Evolutionary conservation across 306 rosid genomes (phyloP), one percentile per base, ranked within the genome.

Genomic region (Dryas octopetala): DNA sequence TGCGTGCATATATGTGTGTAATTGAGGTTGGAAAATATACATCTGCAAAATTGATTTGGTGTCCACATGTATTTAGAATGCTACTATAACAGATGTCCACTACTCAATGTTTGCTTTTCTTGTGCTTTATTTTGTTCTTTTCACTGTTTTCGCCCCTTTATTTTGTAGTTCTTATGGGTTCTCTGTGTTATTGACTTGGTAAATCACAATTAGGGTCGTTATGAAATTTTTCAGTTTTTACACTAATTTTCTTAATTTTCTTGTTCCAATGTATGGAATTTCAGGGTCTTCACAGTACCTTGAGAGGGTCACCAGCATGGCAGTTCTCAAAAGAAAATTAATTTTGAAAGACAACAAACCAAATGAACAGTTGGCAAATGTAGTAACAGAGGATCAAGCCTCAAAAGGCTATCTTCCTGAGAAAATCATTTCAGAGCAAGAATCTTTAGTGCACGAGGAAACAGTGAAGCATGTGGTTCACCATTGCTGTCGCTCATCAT

Each of bases 381-480:
- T 6, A 13, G 45, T 44, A 53, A 48, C 46, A 2, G 53, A 58
- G 66, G 78, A 82, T 45, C 79, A 68, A 71, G 77, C 62, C 41
- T 62, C 82, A 74, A 83, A 84, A 80, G 81, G 40, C 6, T 65
- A 41, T 55, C 64, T 79, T 78, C 69, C 83, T 38, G 68, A 40
- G 61, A 70, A 66, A 9, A 16, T 47, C 43, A 40, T 67, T 75
- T 66, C 86, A 5, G 80, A 78, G 66, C 77, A 71, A 23, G 76
- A 12, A 66, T 50, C 80, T 68, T 52, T 0, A 49, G 61, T 53
- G 64, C 85, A 40, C 62, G 74, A 54, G 55, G 88, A 86, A 75
- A 81, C 78, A n/a, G 73, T 82, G 83, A 83, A 85, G 81, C 91
- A 74, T 54, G 13, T 59, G 15, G 63, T 89, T 40, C 84, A 78